Percentiles rank a stretch among this genome's conserved stretches.
Evolutionary conservation across 345 rosid species (phyloP).

Genomic region (Eucalyptus pumila): DNA sequence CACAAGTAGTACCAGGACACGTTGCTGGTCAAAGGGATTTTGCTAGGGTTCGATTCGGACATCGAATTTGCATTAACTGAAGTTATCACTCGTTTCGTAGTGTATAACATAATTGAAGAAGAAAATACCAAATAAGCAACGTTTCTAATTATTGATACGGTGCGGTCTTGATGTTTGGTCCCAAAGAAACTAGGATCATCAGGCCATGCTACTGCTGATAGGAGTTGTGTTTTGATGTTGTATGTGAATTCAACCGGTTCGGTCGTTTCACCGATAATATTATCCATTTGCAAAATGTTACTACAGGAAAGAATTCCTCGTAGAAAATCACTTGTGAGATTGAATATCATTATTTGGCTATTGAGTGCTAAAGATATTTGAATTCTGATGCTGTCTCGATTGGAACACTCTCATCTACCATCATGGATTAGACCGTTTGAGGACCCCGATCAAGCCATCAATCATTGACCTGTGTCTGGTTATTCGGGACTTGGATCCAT

Average conservation of each 20-base stretch:
- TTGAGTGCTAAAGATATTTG: background rate
- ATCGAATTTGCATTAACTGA: background rate
- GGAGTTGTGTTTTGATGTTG: background rate
- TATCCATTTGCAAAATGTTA: background rate
- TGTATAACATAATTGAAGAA: background rate
- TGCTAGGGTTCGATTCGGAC: background rate
- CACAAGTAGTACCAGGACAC: background rate
- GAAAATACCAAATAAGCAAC: background rate
- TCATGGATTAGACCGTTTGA: background rate
- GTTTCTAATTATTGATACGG: background rate
- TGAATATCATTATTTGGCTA: background rate
- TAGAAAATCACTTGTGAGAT: background rate
- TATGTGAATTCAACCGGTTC: background rate
- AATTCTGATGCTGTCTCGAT: fast-evolving
- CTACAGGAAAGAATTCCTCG: fast-evolving
- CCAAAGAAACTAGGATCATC: background rate
- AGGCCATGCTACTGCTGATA: background rate
- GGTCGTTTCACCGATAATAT: background rate
- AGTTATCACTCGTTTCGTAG: background rate
- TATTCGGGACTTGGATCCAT: background rate
- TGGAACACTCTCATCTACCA: fast-evolving
- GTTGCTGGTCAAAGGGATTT: background rate
- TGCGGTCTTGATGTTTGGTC: background rate
- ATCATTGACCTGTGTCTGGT: background rate
- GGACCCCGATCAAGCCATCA: background rate